phyloP scores from a whole-genome alignment of 179 eudicot species.

The Silene noctiflora region DNA sequence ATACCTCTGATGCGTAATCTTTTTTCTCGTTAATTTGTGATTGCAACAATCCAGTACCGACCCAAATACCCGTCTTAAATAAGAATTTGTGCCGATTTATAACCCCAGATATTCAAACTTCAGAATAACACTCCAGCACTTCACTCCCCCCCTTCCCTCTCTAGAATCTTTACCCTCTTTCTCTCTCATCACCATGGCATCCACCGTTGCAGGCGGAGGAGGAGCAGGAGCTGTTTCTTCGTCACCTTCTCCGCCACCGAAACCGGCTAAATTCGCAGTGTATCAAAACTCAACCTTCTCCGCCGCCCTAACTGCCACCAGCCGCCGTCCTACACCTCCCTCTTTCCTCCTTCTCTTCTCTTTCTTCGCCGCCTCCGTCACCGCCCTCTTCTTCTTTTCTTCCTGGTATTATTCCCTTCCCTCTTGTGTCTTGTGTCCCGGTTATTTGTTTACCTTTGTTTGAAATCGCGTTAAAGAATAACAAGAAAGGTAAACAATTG shows the following conservation, averaged over 20 bases:
- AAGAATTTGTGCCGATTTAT: too few relatives aligned
- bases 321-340: constrained; percentile 60
- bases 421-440: neutral
- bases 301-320: constrained; percentile 71
- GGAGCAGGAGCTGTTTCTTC: neutral
- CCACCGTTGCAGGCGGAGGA: neutral
- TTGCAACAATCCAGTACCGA: too few relatives aligned
- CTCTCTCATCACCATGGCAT: neutral
- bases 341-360: constrained; percentile 53
- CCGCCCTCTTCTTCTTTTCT: constrained; percentile 41
- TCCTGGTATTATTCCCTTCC: constrained; percentile 39
- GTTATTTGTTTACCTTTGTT: neutral
- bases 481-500: too few relatives aligned
- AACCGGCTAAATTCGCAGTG: constrained; percentile 53
- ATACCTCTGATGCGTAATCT: too few relatives aligned
- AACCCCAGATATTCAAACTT: neutral
- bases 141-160: neutral
- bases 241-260: constrained; percentile 13
- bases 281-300: constrained; percentile 73
- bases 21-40: too few relatives aligned
- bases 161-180: neutral
- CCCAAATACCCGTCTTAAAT: too few relatives aligned
- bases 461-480: too few relatives aligned
- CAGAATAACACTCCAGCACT: neutral
- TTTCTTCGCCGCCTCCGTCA: constrained; percentile 50